Base-by-base conservation (phyloP, 768 basidiomycete species). In the Boletus insuetus region DNA sequence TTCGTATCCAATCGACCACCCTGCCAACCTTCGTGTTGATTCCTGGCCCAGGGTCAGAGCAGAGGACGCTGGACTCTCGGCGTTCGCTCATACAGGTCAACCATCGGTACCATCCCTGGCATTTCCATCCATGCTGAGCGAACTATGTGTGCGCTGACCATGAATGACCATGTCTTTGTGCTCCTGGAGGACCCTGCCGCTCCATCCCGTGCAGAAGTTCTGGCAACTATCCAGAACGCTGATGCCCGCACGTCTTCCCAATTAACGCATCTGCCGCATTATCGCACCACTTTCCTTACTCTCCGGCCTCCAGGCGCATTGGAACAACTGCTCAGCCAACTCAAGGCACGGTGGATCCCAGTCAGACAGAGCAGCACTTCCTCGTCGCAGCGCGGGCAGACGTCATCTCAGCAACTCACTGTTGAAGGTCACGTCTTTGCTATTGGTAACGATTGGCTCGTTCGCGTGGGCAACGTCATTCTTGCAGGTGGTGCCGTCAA, bases 141-240 rank as follows among this genome's bases (percentile, higher is more conserved):
- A 31, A 80, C 81, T 2, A 88, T 92, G 82, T 87, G 81, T 60
- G 76, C 88, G 17, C 76, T 92, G 19, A 88, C 87, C 2, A 87
- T 91, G 86, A 83, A 85, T 54, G 83, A 91, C 43, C 86, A 87
- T 60, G 87, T 88, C 24, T 92, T 90, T 66, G 89, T 91, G 22
- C 78, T 85, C 7, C 73, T 91, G 24, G 90, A 91, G 62, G 89
- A 92, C 68, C 86, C 87, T 34, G 72, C 78, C 11, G 87, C 87
- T 11, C 90, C 88, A 1, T 81, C 77, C 35, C 80, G 84, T 55
- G 80, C 79, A 49, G 89, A 90, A 53, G 77, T 87, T 20, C 50
- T 71, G 13, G 59, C 64, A 26, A 31, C 51, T 11, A 75, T 64
- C 39, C 55, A 65, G 37, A 38, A 41, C 43, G 17, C 31, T 14